These are phyloP conservation scores for Epichloe festucae DNA, from an alignment of 2,329 filamentous ascomycete species.

Conservation along the genomic window DNA sequence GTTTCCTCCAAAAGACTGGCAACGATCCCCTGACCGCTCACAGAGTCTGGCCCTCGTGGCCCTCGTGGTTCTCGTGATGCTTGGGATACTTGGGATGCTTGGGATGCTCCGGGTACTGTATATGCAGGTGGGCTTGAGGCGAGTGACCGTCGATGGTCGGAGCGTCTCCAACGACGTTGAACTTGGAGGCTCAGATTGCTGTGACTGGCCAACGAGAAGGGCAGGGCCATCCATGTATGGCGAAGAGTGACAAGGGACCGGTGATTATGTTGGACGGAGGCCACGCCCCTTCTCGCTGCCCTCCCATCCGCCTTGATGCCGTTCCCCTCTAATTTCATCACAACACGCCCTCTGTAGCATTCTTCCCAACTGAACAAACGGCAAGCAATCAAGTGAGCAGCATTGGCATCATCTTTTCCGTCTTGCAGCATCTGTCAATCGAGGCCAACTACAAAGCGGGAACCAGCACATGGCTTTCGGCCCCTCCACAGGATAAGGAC, in stretches of 20 bases:
- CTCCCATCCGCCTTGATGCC: background rate
- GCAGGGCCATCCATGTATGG: background rate
- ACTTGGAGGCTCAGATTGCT: background rate
- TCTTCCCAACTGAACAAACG: too few species aligned
- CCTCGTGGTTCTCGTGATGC: too few species aligned
- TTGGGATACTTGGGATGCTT: too few species aligned
- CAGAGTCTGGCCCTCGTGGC: slow-evolving; percentile 3
- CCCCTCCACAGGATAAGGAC: too few species aligned
- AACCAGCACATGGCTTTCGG: too few species aligned
- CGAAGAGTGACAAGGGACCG: background rate
- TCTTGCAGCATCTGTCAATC: too few species aligned
- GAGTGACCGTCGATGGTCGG: background rate
- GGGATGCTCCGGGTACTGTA: background rate
- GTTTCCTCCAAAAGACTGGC: background rate
- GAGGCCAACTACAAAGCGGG: too few species aligned
- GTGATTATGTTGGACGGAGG: slow-evolving; percentile 3
- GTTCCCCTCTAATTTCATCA: slow-evolving; percentile 3
- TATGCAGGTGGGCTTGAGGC: background rate
- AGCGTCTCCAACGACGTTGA: background rate
- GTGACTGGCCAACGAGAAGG: background rate
- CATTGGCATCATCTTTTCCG: too few species aligned
- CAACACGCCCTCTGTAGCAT: slow-evolving; percentile 1
- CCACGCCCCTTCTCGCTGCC: background rate
- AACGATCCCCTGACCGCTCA: slow-evolving; percentile 1
- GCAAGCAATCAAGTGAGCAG: too few species aligned